These are phyloP conservation scores for Bipolaris bicolor DNA, from an alignment of 2,329 filamentous ascomycete genomes.

Conservation along the genomic window DNA sequence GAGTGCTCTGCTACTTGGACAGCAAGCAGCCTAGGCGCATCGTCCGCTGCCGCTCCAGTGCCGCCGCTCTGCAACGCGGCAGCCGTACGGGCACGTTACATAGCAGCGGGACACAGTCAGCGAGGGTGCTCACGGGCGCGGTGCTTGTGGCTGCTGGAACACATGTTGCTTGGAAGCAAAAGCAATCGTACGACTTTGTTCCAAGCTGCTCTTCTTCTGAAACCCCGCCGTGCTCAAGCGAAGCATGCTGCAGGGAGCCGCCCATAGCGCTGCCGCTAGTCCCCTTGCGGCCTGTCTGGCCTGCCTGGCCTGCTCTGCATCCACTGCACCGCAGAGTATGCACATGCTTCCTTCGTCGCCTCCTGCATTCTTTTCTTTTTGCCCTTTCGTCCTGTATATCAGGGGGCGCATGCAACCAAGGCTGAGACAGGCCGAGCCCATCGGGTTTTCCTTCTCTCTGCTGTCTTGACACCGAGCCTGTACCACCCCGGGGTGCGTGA, in stretches of 20 bases:
- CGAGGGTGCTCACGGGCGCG: not conserved
- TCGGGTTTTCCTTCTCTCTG: slow-evolving; percentile 1
- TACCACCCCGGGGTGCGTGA: not conserved
- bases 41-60: no score
- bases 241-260: slow-evolving; percentile 18
- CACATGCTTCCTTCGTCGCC: not conserved
- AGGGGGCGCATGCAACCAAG: not conserved
- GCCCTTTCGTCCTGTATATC: not conserved
- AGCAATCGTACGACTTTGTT: slow-evolving; percentile 13
- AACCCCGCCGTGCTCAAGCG: slow-evolving; percentile 15
- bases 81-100: no score
- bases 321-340: not conserved
- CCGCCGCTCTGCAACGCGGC: no score
- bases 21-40: no score
- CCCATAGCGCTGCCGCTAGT: slow-evolving; percentile 11
- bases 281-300: slow-evolving; percentile 3
- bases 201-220: slow-evolving; percentile 11
- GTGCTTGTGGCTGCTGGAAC: not conserved
- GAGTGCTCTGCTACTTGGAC: no score
- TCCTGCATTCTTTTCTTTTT: not conserved
- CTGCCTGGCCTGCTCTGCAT: slow-evolving; percentile 6
- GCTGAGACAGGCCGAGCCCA: no score
- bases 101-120: not conserved
- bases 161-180: slow-evolving; percentile 6
- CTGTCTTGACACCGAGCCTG: not conserved